Percentiles rank a stretch among this genome's conserved stretches.
Evolutionary conservation across 2,329 filamentous ascomycete genomes (phyloP).

Genomic region (Zasmidium citrigriseum): DNA sequence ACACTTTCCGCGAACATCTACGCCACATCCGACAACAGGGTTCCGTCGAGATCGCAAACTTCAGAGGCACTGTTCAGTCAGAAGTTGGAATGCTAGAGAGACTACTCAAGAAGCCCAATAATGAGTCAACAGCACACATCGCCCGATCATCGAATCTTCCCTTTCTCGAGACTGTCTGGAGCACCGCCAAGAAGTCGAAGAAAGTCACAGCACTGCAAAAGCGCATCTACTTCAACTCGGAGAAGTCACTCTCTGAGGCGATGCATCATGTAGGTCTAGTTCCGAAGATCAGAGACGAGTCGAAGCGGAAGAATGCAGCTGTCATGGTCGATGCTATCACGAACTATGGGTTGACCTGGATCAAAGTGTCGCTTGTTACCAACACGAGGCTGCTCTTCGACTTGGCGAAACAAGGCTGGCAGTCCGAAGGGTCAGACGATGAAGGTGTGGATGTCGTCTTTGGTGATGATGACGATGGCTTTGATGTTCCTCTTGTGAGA

Average conservation of each 20-base stretch:
- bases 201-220: slow-evolving; percentile 61
- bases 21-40: slow-evolving; percentile 38
- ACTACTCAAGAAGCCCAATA: slow-evolving; percentile 27
- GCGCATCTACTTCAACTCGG: slow-evolving; percentile 49
- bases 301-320: slow-evolving; percentile 24
- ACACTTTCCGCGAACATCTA: slow-evolving; percentile 40
- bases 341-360: slow-evolving; percentile 64
- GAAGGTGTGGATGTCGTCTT: slow-evolving; percentile 43
- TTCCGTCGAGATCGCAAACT: slow-evolving; percentile 37
- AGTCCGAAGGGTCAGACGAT: slow-evolving; percentile 50
- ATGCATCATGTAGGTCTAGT: slow-evolving; percentile 30
- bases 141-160: slow-evolving; percentile 66
- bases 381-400: slow-evolving; percentile 66
- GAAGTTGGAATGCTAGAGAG: slow-evolving; percentile 36
- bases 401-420: slow-evolving; percentile 68
- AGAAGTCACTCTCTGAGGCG: slow-evolving; percentile 25
- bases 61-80: slow-evolving; percentile 36
- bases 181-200: slow-evolving; percentile 57
- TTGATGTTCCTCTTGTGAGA: slow-evolving; percentile 59
- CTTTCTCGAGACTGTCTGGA: slow-evolving; percentile 66
- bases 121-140: slow-evolving; percentile 48
- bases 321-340: slow-evolving; percentile 64
- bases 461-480: slow-evolving; percentile 51
- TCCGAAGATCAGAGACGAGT: slow-evolving; percentile 22
- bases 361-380: slow-evolving; percentile 67